These are phyloP conservation scores for Lachnellula arida DNA, from an alignment of 2,329 filamentous ascomycete genomes.

Conservation along the genomic window DNA sequence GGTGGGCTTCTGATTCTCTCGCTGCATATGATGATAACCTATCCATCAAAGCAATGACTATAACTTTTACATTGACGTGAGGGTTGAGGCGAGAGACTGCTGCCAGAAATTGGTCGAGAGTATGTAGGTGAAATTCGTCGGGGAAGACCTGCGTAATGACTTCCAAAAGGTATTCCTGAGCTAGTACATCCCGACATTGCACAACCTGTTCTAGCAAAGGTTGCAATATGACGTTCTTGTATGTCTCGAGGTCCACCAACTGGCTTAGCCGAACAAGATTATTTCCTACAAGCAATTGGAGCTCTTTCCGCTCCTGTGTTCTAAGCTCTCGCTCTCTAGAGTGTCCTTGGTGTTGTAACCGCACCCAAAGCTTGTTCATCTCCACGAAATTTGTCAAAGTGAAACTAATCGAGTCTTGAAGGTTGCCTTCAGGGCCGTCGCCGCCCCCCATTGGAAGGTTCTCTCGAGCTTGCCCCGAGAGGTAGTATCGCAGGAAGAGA, in stretches of 20 bases:
- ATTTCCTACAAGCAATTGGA: conserved; percentile 92
- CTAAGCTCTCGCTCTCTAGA: conserved; percentile 90
- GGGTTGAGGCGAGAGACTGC: conserved; percentile 91
- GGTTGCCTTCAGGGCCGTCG: conserved; percentile 89
- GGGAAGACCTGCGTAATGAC: conserved; percentile 99
- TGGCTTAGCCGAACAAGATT: conserved; percentile 95
- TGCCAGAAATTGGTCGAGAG: conserved; percentile 88
- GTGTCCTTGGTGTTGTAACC: conserved; percentile 94
- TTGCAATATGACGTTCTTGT: conserved; percentile 84
- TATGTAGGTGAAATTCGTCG: conserved; percentile 96
- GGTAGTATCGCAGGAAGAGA: conserved; percentile 91
- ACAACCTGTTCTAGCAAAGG: conserved; percentile 95
- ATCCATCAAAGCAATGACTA: conserved; percentile 98
- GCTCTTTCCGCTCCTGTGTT: conserved; percentile 89
- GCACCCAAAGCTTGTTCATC: conserved; percentile 99
- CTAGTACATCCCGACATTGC: conserved; percentile 92
- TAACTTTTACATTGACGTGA: conserved; percentile 95
- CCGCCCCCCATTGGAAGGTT: conserved; percentile 74
- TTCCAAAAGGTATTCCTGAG: conserved; percentile 95
- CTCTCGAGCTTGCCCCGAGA: conserved; percentile 91
- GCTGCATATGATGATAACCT: conserved; percentile 92
- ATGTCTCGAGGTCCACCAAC: conserved; percentile 88
- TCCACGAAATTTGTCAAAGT: conserved; percentile 98
- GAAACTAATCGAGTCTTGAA: conserved; percentile 97
- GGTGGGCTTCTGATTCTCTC: conserved; percentile 70